Base-by-base conservation (phyloP, 2,329 filamentous ascomycete genomes). In the Endothia cerciana region DNA sequence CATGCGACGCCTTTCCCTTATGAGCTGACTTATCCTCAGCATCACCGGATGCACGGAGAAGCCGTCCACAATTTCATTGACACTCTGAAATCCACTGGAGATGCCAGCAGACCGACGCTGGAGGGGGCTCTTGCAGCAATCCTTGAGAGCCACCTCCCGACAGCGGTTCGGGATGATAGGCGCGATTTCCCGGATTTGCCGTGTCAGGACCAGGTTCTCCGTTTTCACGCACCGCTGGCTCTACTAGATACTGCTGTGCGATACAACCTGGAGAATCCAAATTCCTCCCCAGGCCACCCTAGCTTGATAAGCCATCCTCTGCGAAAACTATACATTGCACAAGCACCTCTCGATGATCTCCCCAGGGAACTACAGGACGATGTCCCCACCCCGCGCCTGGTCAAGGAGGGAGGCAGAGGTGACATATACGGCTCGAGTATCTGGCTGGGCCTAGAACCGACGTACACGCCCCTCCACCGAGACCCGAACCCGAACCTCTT, bases 401-500 rank as follows among this genome's bases (percentile, higher is more conserved):
- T 97, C 3, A 76, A 73, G 3, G 74, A 80, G 7, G 84, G 87
- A 1, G 91, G 91, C 0, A 90, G 86, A 70, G 93, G 92, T 2
- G 94, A 97, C 75, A 78, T 97, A n/a, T 97, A 98, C 75, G 87
- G 85, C 71, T 89, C 91, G 0, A 96, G 91, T 71, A 81, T 98
- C 53, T 99, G 94, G 94, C 84, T 98, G 15, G 95, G 95, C 0
- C 82, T 90, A 17, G 88, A 93, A 47, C 93, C 93, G 0, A 97
- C 94, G 0, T 93, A 93, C 71, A 97, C 95, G 0, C 93, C 95
- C 3, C 81, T 97, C 3, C 95, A 99, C 77, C 87, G 91, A 63
- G 95, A 99, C 73, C 95, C 95, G 0, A 98, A 98, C 72, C 93
- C 93, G 0, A 99, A 99, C 74, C 73, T 97, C 0, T 97, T 98